Percentiles rank a stretch among this genome's conserved stretches.
Conservation (phyloP, 371 early-diverging fungal species). For the Mucor lusitanicus region DNA sequence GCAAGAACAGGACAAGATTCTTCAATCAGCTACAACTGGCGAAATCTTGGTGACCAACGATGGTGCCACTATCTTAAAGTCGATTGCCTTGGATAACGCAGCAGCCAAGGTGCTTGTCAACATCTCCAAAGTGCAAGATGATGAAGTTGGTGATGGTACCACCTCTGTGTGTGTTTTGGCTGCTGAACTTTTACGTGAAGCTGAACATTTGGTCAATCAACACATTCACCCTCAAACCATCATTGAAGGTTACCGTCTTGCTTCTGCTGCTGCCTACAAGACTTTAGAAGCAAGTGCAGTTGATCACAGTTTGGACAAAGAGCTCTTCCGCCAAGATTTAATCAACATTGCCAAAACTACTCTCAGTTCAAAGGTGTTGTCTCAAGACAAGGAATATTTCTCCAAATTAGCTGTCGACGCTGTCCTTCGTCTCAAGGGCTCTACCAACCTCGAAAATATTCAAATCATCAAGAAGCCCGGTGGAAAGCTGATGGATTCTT, state of each 20-base stretch:
- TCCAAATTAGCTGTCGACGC: slow-evolving; percentile 97
- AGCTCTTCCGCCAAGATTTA: slow-evolving; percentile 82
- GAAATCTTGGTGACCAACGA: slow-evolving; percentile 98
- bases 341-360: slow-evolving; percentile 99
- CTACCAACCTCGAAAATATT: slow-evolving; percentile 97
- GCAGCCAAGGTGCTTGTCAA: slow-evolving; percentile 99
- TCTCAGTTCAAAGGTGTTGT: slow-evolving; percentile 96
- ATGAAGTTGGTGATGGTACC: slow-evolving; percentile 99
- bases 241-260: slow-evolving; percentile 96
- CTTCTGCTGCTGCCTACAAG: slow-evolving; percentile 84
- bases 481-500: slow-evolving; percentile 97
- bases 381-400: slow-evolving; percentile 97
- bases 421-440: slow-evolving; percentile 93
- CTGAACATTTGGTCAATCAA: slow-evolving; percentile 90
- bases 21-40: slow-evolving; percentile 88
- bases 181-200: slow-evolving; percentile 96
- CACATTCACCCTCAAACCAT: slow-evolving; percentile 99
- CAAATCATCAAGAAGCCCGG: slow-evolving; percentile 99
- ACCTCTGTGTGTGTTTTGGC: slow-evolving; percentile 99
- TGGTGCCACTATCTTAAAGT: slow-evolving; percentile 99
- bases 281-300: slow-evolving; percentile 85
- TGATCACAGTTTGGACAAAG: slow-evolving; percentile 74
- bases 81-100: slow-evolving; percentile 97
- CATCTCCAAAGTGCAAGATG: slow-evolving; percentile 99
- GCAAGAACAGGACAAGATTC: slow-evolving; percentile 93